Evolutionary conservation across 495 filamentous ascomycete species (phyloP), one percentile per base, ranked within the genome.

Genomic region (Penicillium cosmopolitanum): DNA sequence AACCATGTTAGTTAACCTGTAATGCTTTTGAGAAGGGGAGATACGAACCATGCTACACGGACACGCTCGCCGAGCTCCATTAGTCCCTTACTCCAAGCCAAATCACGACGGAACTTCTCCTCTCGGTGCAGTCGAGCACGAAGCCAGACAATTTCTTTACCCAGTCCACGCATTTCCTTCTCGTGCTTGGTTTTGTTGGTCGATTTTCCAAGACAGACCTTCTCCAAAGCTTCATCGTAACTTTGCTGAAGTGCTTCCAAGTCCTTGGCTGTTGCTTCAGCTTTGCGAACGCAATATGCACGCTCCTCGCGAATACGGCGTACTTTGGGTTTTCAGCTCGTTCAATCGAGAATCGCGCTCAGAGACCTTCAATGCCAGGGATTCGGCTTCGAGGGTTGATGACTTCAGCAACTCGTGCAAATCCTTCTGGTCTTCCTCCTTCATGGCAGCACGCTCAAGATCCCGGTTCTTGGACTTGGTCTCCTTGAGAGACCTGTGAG

Each of bases 71-170:
- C 85, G 51, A 98, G 85, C 73, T 93, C 89, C 83, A 95, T 86
- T 62, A 87, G 65, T 87, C 73, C 80, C 83, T 85, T 98, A 90
- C 72, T 89, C 89, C 79, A 96, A 23, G 86, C 88, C 53, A 93
- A 77, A 60, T 90, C 89, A 46, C 79, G 80, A 48, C 95, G 81
- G 75, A 98, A 87, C 53, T 82, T 85, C 65, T 89, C 85, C 75
- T 97, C 94, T 21, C 95, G 83, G 68, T 84, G 80, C 70, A 88
- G 87, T 51, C 87, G 84, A 5, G 90, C 92, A 58, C 87, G 82
- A 57, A 98, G 84, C 87, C 90, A 98, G 61, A 92, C 81, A 64
- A 97, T 94, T 72, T 97, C 92, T 74, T 93, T 89, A 59, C 84
- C 85, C 68, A 98, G 79, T 11, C 93, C 93, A 50, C 85, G 83